phyloP scores from a whole-genome alignment of 179 eudicot genomes.

The Kewa caespitosa region DNA sequence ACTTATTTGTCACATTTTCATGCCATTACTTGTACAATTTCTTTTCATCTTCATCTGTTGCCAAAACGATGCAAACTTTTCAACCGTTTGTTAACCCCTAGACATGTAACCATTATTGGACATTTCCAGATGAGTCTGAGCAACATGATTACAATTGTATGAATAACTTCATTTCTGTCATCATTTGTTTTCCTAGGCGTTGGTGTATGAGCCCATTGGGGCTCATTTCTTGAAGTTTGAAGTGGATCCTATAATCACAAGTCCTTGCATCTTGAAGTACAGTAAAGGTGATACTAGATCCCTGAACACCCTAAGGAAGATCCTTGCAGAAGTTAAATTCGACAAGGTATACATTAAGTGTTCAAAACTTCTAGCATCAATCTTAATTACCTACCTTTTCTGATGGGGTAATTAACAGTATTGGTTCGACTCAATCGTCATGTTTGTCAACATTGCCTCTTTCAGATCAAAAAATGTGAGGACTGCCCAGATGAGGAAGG shows the following conservation, averaged over 20 bases:
- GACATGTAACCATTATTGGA: too few relatives aligned
- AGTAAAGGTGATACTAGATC: conserved; percentile 8
- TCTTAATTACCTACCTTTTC: too few relatives aligned
- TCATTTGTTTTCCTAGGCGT: background rate
- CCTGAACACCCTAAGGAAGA: background rate
- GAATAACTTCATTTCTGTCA: background rate
- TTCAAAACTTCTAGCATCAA: background rate
- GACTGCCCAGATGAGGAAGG: conserved; percentile 2
- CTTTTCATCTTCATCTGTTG: too few relatives aligned
- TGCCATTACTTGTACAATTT: too few relatives aligned
- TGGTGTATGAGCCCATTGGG: conserved; percentile 17
- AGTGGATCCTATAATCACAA: background rate
- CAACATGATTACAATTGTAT: too few relatives aligned
- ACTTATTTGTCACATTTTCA: too few relatives aligned
- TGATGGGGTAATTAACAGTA: background rate
- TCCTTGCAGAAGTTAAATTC: background rate
- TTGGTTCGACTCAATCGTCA: background rate
- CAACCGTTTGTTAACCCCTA: too few relatives aligned
- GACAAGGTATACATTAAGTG: background rate
- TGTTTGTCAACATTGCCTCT: background rate
- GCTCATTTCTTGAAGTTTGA: conserved; percentile 5
- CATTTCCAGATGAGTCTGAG: too few relatives aligned
- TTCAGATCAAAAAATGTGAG: conserved; percentile 13
- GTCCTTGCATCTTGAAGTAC: conserved; percentile 19
- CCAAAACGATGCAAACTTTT: too few relatives aligned